Percentiles rank a stretch among this genome's conserved stretches.
Evolutionary conservation across 164 flowering plant species (phyloP).

Genomic region (Kalanchoe fedtschenkoi): DNA sequence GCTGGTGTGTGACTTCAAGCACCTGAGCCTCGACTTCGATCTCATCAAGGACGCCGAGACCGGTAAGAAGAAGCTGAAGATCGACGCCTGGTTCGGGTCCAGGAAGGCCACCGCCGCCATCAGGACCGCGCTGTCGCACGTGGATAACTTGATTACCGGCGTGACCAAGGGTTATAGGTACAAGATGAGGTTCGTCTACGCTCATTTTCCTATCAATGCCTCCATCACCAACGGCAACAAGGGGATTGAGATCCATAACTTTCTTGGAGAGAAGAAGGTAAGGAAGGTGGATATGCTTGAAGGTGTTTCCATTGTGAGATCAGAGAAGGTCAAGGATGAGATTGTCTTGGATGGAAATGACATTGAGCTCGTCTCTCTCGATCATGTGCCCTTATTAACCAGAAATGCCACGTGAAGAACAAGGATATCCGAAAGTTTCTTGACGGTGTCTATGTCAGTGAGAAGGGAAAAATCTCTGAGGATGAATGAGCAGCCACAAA

Average conservation of each 20-base stretch:
- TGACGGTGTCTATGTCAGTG: not conserved
- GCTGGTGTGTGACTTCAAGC: no score
- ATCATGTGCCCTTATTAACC: not conserved
- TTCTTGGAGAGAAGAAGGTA: no score
- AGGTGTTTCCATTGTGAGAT: not conserved
- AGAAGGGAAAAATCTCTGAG: not conserved
- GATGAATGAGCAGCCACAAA: not conserved
- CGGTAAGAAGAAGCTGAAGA: not conserved
- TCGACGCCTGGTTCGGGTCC: not conserved
- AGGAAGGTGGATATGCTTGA: slow-evolving; percentile 4
- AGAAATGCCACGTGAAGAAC: not conserved
- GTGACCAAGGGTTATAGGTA: no score
- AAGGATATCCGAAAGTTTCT: not conserved
- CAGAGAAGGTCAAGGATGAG: slow-evolving; percentile 1
- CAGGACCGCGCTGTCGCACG: no score
- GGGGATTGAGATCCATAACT: no score
- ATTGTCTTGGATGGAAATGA: not conserved
- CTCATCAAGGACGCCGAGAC: not conserved
- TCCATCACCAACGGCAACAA: no score
- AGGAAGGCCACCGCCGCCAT: not conserved
- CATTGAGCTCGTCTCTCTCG: not conserved
- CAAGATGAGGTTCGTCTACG: no score
- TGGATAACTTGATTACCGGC: no score
- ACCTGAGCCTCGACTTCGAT: not conserved
- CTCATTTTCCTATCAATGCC: no score